Base-by-base conservation (phyloP, 495 filamentous ascomycete genomes). In the Tuber magnatum region DNA sequence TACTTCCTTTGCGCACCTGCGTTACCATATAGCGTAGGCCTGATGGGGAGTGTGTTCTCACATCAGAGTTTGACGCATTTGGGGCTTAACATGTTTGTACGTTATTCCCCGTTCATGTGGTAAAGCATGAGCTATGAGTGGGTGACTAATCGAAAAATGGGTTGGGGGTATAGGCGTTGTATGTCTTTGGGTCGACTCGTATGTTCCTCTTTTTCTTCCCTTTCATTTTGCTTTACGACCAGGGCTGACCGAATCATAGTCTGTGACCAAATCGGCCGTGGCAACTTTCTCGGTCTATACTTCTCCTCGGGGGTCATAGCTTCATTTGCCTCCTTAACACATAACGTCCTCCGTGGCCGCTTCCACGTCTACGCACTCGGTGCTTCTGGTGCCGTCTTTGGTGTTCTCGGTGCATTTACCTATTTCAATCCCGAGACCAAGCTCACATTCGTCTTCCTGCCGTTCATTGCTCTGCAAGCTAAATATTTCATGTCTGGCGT, bases 241-340 rank as follows among this genome's bases (percentile, higher is more conserved):
- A 65, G 6, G 5, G 56, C 35, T n/a, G 14, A 28, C 68, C 71
- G 77, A 73, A 73, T 69, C 16, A 77, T 75, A 87, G 87, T 95
- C 22, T 92, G 97, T 85, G 94, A 97, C 79, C 91, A 97, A 73
- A 87, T 97, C 72, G 94, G 94, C 61, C 88, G 94, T 32, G 93
- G 91, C 56, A 88, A 90, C 75, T 97, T 97, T 84, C 85, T 99
- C 6, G 90, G 91, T 12, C 85, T 97, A 9, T 96, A 93, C 83
- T 79, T 96, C 51, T 84, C 88, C 0, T 85, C 88, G 5, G 94
- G 93, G 61, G 87, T 88, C 0, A 39, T 92, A 20, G 91, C 89
- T 43, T 90, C 90, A 65, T 87, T 92, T 75, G 82, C 85, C 3
- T 90, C 89, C 39, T 84, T 97, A 71, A 80, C 86, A 18, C 83